Evolutionary conservation across 306 rosid genomes (phyloP), one percentile per base, ranked within the genome.

Genomic region (Psophocarpus tetragonolobus): DNA sequence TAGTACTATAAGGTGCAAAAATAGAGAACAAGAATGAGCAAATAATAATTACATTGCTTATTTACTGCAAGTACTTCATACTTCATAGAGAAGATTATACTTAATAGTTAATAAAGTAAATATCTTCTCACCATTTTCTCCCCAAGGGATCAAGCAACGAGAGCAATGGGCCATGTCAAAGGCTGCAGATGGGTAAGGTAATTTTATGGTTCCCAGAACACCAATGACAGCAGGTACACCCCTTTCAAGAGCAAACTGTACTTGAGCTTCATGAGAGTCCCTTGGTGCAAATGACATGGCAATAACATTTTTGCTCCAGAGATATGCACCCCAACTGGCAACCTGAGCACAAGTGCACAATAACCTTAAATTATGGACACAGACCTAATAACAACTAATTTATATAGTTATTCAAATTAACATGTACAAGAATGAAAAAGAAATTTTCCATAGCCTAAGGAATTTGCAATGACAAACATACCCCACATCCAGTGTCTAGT

Each of bases 161-260:
- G 98, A 93, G 87, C 99, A 96, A 79, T 96, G 99, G 36, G 98
- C 99, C 97, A 96, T 91, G 87, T 93, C 99, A 88, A 96, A 92
- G 79, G 98, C 96, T 78, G 90, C 84, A 69, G 97, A 83, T 78
- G 98, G 98, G 86, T 91, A 95, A 5, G 98, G 98, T 85, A 91
- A 73, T 91, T 84, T 90, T 76, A 92, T 84, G 62, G 97, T 85
- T 63, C 97, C 97, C 23, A 95, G 67, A 84, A 95, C 98, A 79
- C 98, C 98, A 75, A 95, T 89, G 50, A 96, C 92, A 29, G 97
- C 96, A 75, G 98, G 96, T 15, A 90, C 96, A 63, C 99, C 97
- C 82, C 99, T 90, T 82, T 96, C 99, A 75, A 95, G 97, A 66
- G 99, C 99, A 85, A 96, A 92, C 44, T 96, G 99, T 50, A 96